Conservation (phyloP, 2,329 filamentous ascomycete species). For the Trichoderma sp. region DNA sequence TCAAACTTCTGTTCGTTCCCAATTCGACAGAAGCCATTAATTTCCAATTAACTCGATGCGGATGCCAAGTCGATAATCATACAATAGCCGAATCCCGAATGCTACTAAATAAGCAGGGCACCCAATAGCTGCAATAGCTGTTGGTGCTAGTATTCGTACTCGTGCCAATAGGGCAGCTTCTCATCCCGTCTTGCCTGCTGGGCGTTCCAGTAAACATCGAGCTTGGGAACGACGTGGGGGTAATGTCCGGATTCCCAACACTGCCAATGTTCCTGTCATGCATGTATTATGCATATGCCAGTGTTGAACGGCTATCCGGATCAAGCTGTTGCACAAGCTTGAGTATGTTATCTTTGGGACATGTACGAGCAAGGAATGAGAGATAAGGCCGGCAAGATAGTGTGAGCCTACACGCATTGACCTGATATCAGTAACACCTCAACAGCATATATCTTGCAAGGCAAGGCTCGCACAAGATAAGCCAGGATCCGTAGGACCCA, state of each 20-base stretch:
- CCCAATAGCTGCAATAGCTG: background rate
- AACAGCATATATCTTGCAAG: background rate
- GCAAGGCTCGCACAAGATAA: background rate
- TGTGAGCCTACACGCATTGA: background rate
- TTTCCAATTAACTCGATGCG: background rate
- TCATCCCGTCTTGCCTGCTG: background rate
- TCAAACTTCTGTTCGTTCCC: background rate
- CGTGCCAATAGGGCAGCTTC: background rate
- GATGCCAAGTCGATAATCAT: background rate
- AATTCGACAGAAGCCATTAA: background rate
- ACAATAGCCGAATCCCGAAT: background rate
- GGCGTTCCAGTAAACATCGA: background rate
- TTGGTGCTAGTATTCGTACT: background rate
- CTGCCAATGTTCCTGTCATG: background rate
- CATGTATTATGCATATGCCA: background rate
- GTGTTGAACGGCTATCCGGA: background rate
- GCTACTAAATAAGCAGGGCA: background rate
- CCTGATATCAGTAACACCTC: background rate
- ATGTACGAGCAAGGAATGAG: background rate
- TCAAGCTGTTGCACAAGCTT: background rate
- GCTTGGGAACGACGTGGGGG: background rate
- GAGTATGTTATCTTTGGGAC: background rate
- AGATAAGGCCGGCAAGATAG: background rate
- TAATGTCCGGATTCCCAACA: background rate
- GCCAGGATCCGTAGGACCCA: background rate